phyloP scores from a whole-genome alignment of 1,139 yeast genomes.

The Geotrichum fermentans region DNA sequence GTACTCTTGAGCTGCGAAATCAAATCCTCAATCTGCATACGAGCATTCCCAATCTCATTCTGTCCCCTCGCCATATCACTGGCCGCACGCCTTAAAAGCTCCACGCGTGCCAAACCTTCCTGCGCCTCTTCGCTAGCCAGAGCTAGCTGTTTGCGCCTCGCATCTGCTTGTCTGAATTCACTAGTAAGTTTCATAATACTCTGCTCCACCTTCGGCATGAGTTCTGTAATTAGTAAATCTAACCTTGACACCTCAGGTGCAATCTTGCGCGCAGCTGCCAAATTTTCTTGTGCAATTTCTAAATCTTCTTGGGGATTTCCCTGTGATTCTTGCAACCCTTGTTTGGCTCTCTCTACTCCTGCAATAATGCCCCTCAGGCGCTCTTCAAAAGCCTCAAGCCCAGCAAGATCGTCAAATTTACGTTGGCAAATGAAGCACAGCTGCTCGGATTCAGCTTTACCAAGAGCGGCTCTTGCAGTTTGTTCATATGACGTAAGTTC shows the following conservation, averaged over 20 bases:
- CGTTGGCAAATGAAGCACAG: constrained; percentile 14
- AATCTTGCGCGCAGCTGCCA: constrained; percentile 9
- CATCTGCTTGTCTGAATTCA: constrained; percentile 25
- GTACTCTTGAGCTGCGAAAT: constrained; percentile 37
- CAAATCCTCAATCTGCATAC: constrained; percentile 23
- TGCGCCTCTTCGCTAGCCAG: constrained; percentile 13
- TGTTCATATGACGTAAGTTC: constrained; percentile 5
- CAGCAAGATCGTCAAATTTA: constrained; percentile 11
- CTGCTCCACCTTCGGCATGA: constrained; percentile 25
- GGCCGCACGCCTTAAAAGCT: constrained; percentile 38
- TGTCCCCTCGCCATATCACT: constrained; percentile 30
- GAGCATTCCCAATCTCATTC: constrained; percentile 26
- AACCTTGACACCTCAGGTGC: constrained; percentile 12
- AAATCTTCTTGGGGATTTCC: constrained; percentile 3
- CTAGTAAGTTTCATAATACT: constrained; percentile 22
- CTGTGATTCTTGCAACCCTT: not conserved
- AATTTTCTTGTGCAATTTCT: constrained; percentile 8
- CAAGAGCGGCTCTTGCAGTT: constrained; percentile 12
- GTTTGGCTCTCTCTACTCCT: constrained; percentile 8
- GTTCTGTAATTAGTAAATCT: constrained; percentile 18
- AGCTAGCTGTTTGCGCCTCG: constrained; percentile 1
- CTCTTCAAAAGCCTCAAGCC: constrained; percentile 8
- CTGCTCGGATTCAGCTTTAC: constrained; percentile 6
- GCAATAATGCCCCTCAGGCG: constrained; percentile 2
- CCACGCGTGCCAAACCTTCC: constrained; percentile 28